These are phyloP conservation scores for Colletotrichum phormii DNA, from an alignment of 2,329 filamentous ascomycete species.

Conservation along the genomic window DNA sequence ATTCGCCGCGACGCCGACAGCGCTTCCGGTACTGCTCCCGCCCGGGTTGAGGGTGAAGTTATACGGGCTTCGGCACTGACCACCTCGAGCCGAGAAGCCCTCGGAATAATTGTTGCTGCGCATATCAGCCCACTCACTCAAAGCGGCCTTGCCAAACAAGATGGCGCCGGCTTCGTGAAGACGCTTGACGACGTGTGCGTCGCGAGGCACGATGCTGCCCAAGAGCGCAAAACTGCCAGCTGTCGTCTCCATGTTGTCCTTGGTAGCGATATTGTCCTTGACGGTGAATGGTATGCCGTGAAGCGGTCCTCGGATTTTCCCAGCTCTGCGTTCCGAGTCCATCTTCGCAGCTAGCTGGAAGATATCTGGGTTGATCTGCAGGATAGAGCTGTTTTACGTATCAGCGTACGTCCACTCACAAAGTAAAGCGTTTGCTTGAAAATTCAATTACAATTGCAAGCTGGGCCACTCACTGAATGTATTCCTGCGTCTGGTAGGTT, in stretches of 20 bases:
- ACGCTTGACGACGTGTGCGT: conserved; percentile 71
- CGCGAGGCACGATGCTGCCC: conserved; percentile 74
- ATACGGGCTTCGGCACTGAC: conserved; percentile 74
- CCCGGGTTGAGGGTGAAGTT: conserved; percentile 77
- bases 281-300: conserved; percentile 82
- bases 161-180: conserved; percentile 75
- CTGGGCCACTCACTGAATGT: conserved; percentile 65
- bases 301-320: conserved; percentile 71
- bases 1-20: conserved; percentile 73
- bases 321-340: conserved; percentile 69
- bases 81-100: conserved; percentile 73
- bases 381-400: conserved; percentile 57
- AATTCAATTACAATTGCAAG: not conserved
- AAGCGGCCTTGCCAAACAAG: conserved; percentile 76
- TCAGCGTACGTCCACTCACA: not conserved
- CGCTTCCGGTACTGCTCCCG: conserved; percentile 76
- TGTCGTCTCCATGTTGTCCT: conserved; percentile 79
- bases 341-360: conserved; percentile 69
- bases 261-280: conserved; percentile 79
- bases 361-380: conserved; percentile 77
- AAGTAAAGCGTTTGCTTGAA: not conserved
- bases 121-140: conserved; percentile 83
- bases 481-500: conserved; percentile 71
- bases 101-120: conserved; percentile 75
- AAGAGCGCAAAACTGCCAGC: conserved; percentile 76